These are phyloP conservation scores for Lagerstroemia speciosa DNA, from an alignment of 345 rosid genomes.

Conservation along the genomic window DNA sequence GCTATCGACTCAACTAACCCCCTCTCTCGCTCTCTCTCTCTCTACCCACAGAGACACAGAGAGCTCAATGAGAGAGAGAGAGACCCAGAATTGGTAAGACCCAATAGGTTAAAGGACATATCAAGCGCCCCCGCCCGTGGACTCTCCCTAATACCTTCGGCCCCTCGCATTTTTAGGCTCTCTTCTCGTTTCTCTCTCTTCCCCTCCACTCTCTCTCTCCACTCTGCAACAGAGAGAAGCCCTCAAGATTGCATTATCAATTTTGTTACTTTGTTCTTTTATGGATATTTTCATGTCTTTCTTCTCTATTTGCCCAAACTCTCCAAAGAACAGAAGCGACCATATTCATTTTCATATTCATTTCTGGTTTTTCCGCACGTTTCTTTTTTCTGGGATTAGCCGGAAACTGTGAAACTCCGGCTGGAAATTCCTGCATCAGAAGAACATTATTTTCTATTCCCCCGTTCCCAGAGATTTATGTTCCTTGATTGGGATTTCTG, in stretches of 20 bases:
- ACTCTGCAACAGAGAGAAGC: constrained; percentile 4
- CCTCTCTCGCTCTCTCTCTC: neutral
- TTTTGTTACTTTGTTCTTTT: neutral
- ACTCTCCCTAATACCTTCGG: neutral
- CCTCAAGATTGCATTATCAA: constrained; percentile 1
- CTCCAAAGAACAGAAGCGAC: neutral
- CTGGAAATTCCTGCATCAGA: constrained; percentile 12
- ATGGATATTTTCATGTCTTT: constrained; percentile 6
- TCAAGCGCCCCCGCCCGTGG: neutral
- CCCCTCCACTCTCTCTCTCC: constrained; percentile 5
- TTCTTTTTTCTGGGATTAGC: neutral
- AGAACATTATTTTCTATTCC: neutral
- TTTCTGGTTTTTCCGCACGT: neutral
- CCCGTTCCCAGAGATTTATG: neutral
- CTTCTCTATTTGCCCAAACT: neutral
- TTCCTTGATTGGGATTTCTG: constrained; percentile 16
- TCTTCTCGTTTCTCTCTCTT: neutral
- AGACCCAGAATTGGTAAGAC: neutral
- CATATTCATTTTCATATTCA: neutral
- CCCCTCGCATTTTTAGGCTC: constrained; percentile 9
- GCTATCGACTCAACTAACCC: neutral
- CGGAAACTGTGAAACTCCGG: constrained; percentile 11
- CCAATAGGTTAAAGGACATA: constrained; percentile 3
- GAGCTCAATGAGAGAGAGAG: neutral
- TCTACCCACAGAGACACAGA: neutral